Evolutionary conservation across 2,329 filamentous ascomycete genomes (phyloP).

Genomic region (Penicillium paneum): DNA sequence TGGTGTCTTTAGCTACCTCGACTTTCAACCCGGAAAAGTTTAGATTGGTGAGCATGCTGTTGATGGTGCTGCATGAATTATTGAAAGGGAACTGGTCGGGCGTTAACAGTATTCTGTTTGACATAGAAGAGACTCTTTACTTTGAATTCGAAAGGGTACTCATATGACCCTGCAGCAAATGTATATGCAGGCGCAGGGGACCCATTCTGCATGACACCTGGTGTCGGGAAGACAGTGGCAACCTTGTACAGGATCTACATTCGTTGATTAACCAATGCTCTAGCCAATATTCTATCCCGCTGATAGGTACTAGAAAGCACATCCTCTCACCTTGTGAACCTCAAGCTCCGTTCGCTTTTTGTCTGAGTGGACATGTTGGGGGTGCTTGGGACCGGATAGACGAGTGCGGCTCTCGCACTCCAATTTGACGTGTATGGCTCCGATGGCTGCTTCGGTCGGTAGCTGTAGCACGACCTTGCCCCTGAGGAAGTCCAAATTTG

Average conservation of each 20-base stretch:
- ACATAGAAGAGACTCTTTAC: constrained; percentile 23
- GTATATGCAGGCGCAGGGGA: constrained; percentile 41
- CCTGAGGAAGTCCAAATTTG: constrained; percentile 48
- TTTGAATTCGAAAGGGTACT: constrained; percentile 52
- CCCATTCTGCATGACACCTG: constrained; percentile 40
- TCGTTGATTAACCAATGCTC: constrained; percentile 3
- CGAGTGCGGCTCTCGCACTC: constrained; percentile 50
- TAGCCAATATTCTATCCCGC: background rate
- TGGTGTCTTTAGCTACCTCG: constrained; percentile 44
- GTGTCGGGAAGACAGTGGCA: constrained; percentile 45
- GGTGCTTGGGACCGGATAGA: constrained; percentile 40
- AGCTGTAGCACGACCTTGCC: constrained; percentile 46
- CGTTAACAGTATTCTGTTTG: background rate
- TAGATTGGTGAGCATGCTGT: constrained; percentile 47
- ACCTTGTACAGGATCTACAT: constrained; percentile 49
- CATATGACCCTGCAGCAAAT: constrained; percentile 45
- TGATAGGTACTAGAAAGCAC: background rate
- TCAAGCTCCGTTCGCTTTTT: constrained; percentile 49
- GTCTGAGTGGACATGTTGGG: constrained; percentile 43
- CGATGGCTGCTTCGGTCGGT: constrained; percentile 42
- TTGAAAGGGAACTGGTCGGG: constrained; percentile 47
- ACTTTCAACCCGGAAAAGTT: constrained; percentile 46
- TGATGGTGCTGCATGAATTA: constrained; percentile 46
- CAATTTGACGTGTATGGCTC: constrained; percentile 48
- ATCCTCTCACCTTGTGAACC: constrained; percentile 46